Evolutionary conservation across 352 stramenopile genomes (phyloP).

Genomic region (Pythium monospermum): DNA sequence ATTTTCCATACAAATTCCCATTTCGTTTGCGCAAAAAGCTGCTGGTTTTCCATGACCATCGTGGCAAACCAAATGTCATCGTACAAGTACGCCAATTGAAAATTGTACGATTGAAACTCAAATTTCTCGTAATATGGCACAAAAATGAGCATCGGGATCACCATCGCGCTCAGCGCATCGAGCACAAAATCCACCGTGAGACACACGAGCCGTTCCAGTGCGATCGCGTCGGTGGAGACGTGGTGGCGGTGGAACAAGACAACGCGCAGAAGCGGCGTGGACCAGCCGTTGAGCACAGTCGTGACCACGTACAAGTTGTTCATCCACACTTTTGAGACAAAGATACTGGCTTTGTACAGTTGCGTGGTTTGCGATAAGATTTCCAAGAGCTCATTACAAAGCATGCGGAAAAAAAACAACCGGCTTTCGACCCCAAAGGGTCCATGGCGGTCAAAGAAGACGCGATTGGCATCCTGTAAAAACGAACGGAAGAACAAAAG

Average conservation of each 20-base stretch:
- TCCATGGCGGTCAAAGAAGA: slow-evolving; percentile 23
- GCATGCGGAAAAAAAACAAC: slow-evolving; percentile 26
- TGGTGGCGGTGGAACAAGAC: slow-evolving; percentile 14
- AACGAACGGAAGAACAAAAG: background rate
- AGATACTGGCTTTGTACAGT: slow-evolving; percentile 34
- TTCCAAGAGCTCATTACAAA: slow-evolving; percentile 33
- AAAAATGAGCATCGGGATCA: slow-evolving; percentile 35
- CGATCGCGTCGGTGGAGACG: slow-evolving; percentile 2
- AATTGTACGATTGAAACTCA: slow-evolving; percentile 27
- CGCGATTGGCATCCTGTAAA: slow-evolving; percentile 1
- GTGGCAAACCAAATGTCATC: slow-evolving; percentile 36
- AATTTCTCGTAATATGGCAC: slow-evolving; percentile 29
- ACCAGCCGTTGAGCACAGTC: slow-evolving; percentile 38
- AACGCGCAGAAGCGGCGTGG: slow-evolving; percentile 22
- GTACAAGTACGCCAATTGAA: slow-evolving; percentile 31
- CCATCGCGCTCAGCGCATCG: slow-evolving; percentile 18
- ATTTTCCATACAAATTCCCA: slow-evolving; percentile 24
- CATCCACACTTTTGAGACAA: slow-evolving; percentile 42
- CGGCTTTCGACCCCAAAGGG: slow-evolving; percentile 34
- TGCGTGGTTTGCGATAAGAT: slow-evolving; percentile 37
- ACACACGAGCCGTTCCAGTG: slow-evolving; percentile 23
- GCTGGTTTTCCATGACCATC: slow-evolving; percentile 40
- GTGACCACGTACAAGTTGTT: slow-evolving; percentile 41
- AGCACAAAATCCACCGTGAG: slow-evolving; percentile 26
- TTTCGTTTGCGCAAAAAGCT: slow-evolving; percentile 28